Conservation (phyloP, 1,139 yeast species). For the Magnusiomyces fungicola region DNA sequence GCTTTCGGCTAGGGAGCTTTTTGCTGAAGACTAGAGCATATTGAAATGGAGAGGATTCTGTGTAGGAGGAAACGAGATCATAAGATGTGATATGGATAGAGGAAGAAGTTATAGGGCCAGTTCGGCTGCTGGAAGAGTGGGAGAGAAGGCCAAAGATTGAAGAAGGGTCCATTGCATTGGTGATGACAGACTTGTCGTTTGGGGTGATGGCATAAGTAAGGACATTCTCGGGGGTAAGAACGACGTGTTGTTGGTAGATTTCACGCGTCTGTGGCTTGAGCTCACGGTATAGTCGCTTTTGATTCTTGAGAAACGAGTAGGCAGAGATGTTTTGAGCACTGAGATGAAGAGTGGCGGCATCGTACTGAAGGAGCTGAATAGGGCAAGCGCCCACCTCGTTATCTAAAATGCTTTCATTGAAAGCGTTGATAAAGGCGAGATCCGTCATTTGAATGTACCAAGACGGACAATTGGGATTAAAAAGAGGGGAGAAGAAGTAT, state of each 20-base stretch:
- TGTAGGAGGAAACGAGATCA: slow-evolving; percentile 12
- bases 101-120: too few relatives aligned
- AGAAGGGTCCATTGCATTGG: not conserved
- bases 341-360: slow-evolving; percentile 12
- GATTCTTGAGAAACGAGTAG: slow-evolving; percentile 8
- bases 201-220: not conserved
- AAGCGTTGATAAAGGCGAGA: too few relatives aligned
- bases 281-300: slow-evolving; percentile 11
- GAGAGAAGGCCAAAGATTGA: too few relatives aligned
- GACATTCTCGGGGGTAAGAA: slow-evolving; percentile 8
- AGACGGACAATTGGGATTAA: too few relatives aligned
- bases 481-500: too few relatives aligned
- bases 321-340: slow-evolving; percentile 9
- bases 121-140: too few relatives aligned
- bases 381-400: slow-evolving; percentile 12
- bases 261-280: slow-evolving; percentile 11
- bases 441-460: too few relatives aligned
- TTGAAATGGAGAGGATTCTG: slow-evolving; percentile 9
- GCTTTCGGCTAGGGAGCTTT: not conserved
- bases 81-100: slow-evolving; percentile 10
- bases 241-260: slow-evolving; percentile 8
- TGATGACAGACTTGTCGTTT: not conserved
- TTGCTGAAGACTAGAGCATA: slow-evolving; percentile 13
- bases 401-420: slow-evolving; percentile 8
- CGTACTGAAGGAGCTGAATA: slow-evolving; percentile 13